These are phyloP conservation scores for Russula griseocarnosa DNA, from an alignment of 768 basidiomycete genomes.

Conservation along the genomic window DNA sequence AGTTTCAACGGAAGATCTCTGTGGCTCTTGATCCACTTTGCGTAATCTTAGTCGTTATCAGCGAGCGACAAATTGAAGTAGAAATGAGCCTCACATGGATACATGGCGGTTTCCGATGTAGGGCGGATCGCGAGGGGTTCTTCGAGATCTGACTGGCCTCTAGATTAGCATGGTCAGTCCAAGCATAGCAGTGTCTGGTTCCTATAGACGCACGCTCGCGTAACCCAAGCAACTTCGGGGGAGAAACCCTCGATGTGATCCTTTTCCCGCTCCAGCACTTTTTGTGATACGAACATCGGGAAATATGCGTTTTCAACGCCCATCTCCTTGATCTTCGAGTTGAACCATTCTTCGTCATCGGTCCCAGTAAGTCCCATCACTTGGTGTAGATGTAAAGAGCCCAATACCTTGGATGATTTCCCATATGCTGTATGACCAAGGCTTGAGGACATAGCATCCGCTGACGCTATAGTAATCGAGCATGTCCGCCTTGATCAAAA, in stretches of 20 bases:
- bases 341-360: conserved; percentile 77
- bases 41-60: conserved; percentile 62
- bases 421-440: conserved; percentile 98
- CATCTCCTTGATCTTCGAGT: conserved; percentile 84
- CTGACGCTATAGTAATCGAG: conserved; percentile 98
- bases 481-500: conserved; percentile 98
- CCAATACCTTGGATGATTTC: conserved; percentile 83
- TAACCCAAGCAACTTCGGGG: conserved; percentile 99
- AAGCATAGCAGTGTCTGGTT: not conserved
- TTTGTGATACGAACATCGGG: conserved; percentile 95
- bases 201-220: conserved; percentile 69
- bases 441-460: conserved; percentile 97
- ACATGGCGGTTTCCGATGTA: conserved; percentile 99
- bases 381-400: not conserved
- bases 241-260: conserved; percentile 99
- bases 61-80: not conserved
- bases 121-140: conserved; percentile 98
- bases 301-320: conserved; percentile 98
- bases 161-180: conserved; percentile 34
- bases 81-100: conserved; percentile 67
- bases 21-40: conserved; percentile 98
- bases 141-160: conserved; percentile 89
- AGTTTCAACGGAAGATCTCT: conserved; percentile 95
- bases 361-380: not conserved
- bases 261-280: conserved; percentile 93